Evolutionary conservation across 2,329 filamentous ascomycete species (phyloP), one percentile per base, ranked within the genome.

Genomic region (Neofusicoccum laricinum): DNA sequence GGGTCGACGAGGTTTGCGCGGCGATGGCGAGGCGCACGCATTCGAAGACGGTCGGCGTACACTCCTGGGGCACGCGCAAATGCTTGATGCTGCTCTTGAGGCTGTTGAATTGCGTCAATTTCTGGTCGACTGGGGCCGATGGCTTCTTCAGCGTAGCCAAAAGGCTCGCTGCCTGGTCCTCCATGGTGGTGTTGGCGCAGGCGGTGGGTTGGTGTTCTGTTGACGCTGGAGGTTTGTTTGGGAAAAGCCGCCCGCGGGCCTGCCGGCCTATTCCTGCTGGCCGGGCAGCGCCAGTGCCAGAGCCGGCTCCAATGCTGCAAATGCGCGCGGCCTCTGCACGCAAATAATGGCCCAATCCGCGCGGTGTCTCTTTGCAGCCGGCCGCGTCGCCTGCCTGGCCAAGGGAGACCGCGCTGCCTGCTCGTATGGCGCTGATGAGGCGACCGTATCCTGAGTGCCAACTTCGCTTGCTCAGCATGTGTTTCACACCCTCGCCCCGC

Each of bases 1-100:
- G 88, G 19, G 78, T 77, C 38, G 87, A 86, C 48, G 89, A 89
- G 72, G 96, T 90, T 71, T 91, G 89, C 46, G 91, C 91, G 62
- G 84, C 81, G 69, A 94, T 90, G 66, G 92, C 90, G 61, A 88
- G 80, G 67, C 90, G 89, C 71, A 96, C 83, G 68, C 89, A 91
- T 66, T 97, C 92, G 78, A 97, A 96, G 68, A 97, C 86, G 65
- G 86, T 82, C 30, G 86, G 79, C 70, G 96, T 85, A 71, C 85
- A 85, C 63, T 79, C 78, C 69, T 96, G 92, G 66, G 92, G 92
- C 50, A 97, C 91, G 80, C 93, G 93, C 75, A 91, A 90, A 77
- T 96, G 93, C 78, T 97, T 97, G 82, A 97, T 97, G 75, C 88
- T 86, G 48, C 91, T 93, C 79, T 97, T 96, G 78, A 93, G 82